Conservation (phyloP, 1,139 yeast genomes). For the Arxiozyma bovina region DNA sequence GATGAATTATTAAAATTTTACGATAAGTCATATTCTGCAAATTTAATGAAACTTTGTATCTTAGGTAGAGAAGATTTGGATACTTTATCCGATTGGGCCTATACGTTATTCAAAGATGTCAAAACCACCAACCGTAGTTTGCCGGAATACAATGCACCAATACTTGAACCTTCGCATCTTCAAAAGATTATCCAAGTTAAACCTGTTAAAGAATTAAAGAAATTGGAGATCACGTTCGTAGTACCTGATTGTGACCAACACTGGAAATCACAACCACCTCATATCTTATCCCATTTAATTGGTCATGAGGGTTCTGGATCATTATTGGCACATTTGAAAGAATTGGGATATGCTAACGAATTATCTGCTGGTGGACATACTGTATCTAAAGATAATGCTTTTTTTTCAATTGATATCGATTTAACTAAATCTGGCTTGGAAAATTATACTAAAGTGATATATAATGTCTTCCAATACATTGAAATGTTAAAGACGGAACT, state of each 20-base stretch:
- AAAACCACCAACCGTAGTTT: constrained; percentile 42
- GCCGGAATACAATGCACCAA: constrained; percentile 39
- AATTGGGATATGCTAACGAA: constrained; percentile 69
- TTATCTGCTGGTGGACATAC: constrained; percentile 67
- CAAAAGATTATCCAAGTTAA: constrained; percentile 53
- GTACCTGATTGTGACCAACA: constrained; percentile 62
- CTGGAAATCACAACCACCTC: constrained; percentile 64
- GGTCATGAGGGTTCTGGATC: constrained; percentile 94
- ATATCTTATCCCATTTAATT: constrained; percentile 66
- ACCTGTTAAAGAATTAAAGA: constrained; percentile 75
- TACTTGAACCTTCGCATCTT: constrained; percentile 40
- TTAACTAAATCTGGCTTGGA: constrained; percentile 65
- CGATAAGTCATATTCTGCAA: constrained; percentile 55
- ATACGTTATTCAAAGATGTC: constrained; percentile 55
- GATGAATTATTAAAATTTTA: constrained; percentile 58
- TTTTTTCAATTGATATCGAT: constrained; percentile 61
- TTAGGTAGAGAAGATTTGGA: constrained; percentile 76
- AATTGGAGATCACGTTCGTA: constrained; percentile 57
- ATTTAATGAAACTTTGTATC: constrained; percentile 79
- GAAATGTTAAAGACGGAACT: constrained; percentile 44
- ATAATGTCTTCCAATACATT: constrained; percentile 61
- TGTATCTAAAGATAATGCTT: constrained; percentile 60
- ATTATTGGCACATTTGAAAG: constrained; percentile 57
- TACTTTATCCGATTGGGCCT: constrained; percentile 61
- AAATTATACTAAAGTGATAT: constrained; percentile 53